Base-by-base conservation (phyloP, 129 eudicot species). In the Sambucus nigra region DNA sequence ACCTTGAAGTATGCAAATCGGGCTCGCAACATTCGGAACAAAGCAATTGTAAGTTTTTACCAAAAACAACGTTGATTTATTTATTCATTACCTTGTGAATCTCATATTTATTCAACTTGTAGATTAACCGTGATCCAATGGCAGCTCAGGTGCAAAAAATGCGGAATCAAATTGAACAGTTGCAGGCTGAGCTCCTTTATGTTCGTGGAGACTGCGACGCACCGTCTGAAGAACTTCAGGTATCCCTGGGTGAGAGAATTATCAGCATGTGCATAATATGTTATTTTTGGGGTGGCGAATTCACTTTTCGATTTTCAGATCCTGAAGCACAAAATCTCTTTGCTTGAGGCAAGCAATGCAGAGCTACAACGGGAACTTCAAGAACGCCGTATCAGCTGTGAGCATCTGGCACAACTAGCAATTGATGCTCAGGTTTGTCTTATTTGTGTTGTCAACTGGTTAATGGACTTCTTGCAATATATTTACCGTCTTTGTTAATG, bases 1-100 rank as follows among this genome's bases (percentile, higher is more conserved):
- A 92, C 99, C 11, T 61, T 92, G 68, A 92, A 92, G 69, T 92
- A 91, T 72, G 99, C 99, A 28, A 92, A 91, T 63, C 94, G 99
- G 26, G 91, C 99, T 31, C 94, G 99, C 8, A 92, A 92, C 71
- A 92, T 92, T 66, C 99, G 86, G 58, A 92, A 92, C 69, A 92
- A 91, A 75, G 99, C 99, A 56, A 76, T 92, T 67, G 99, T 92
- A 73, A 82, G 94, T 61, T 47, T 39, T 35, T 17, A 21, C 14
- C 21, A 1, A 8, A 4, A 15, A 12, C 19, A 4, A 42, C 26
- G 25, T 6, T 6, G 16, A 5, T 28, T 39, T 47, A 12, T 44
- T 15, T 44, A 7, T 62, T 47, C 12, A 7, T 40, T 66, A 14
- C 13, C 1, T 28, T 32, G 57, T 33, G 7, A 55, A n/a, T 25